Evolutionary conservation across 257 asterid genomes (phyloP), one percentile per base, ranked within the genome.

Genomic region (Solanum ahanhuiri): DNA sequence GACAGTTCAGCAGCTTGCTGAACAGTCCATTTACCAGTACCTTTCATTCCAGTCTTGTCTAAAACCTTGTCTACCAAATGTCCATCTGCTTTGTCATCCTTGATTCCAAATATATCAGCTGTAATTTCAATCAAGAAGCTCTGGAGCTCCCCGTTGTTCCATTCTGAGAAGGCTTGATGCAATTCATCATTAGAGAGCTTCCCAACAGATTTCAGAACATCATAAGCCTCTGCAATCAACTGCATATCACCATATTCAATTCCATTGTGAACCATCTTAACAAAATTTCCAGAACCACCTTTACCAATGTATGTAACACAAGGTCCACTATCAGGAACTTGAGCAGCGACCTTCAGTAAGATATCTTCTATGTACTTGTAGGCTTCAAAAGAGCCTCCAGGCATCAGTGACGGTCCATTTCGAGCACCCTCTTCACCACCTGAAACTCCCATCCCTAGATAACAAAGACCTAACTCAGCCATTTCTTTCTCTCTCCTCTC

Each of bases 381-480:
- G 81, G 98, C 98, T 82, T 94, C 95, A 12, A 88, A 69, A 54
- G 99, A 94, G 25, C 99, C 99, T 43, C 98, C 99, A 2, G 99
- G 99, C 99, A 97, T 97, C 91, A 97, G 79, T 54, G 98, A 97
- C 1, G 99, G 99, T 20, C 99, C 99, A 18, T 92, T 89, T 54
- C 98, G 90, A 69, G 99, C 99, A 51, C 98, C 99, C 85, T 97
- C 99, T 90, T 97, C 98, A 5, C 99, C 99, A 33, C 99, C 99
- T 1, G 98, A 97, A 88, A 97, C 99, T 48, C 99, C 99, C 99
- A 97, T 97, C 54, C 99, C 99, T 2, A 97, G 97, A 91, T 97
- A 97, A 82, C 91, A 91, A 70, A 94, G 90, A n/a, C 98, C 98
- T 30, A 79, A 41, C 54, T 94, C 98, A 8, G 96, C 93, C 89